A percentile compares a stretch with the other conserved stretches of the same genome.
Evolutionary conservation across 176 grass and related monocot species (phyloP).

Genomic region (Avena eriantha): DNA sequence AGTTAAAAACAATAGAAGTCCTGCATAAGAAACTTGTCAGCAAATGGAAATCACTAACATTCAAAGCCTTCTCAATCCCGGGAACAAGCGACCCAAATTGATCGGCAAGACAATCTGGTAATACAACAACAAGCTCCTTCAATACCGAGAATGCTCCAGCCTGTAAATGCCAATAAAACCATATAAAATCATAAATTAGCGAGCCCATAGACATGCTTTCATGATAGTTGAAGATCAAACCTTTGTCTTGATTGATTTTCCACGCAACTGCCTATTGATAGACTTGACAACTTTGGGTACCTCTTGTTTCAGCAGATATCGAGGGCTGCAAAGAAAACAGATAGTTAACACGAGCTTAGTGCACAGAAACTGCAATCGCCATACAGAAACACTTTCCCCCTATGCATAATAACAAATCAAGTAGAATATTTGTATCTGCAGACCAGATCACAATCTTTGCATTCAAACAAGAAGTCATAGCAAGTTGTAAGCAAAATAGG

Average conservation of each 20-base stretch:
- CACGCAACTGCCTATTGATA: slow-evolving; percentile 85
- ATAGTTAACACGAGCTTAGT: background rate
- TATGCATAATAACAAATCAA: background rate
- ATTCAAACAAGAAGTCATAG: background rate
- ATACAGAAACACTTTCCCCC: background rate
- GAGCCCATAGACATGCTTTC: background rate
- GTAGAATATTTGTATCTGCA: background rate
- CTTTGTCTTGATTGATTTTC: slow-evolving; percentile 99
- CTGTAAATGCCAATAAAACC: slow-evolving; percentile 42
- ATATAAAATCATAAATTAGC: slow-evolving; percentile 13
- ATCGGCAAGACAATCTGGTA: slow-evolving; percentile 91
- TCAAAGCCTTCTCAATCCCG: slow-evolving; percentile 98
- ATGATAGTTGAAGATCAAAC: slow-evolving; percentile 47
- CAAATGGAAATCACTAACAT: slow-evolving; percentile 61
- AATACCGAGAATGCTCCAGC: slow-evolving; percentile 90
- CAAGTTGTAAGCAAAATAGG: background rate
- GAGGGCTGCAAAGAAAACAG: slow-evolving; percentile 59
- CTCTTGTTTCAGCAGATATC: slow-evolving; percentile 96
- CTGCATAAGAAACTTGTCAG: background rate
- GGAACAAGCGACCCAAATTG: slow-evolving; percentile 92
- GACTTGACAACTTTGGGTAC: slow-evolving; percentile 94
- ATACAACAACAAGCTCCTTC: slow-evolving; percentile 94
- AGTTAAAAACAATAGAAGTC: background rate
- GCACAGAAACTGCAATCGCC: background rate
- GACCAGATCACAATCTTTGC: background rate